phyloP scores from a whole-genome alignment of 208 protist species.

The Endotrypanum monterogeii region DNA sequence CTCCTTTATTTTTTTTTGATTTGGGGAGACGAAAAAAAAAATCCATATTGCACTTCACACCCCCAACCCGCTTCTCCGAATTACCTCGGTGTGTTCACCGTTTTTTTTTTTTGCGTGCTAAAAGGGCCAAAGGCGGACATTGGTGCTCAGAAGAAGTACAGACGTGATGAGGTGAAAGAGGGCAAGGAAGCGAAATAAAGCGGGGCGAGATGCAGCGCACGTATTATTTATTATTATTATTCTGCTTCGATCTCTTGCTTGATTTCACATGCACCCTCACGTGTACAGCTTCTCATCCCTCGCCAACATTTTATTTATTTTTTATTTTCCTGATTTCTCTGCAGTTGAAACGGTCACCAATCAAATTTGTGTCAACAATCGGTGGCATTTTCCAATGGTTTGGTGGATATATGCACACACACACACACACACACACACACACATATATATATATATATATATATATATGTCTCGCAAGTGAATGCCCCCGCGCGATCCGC shows the following conservation, averaged over 20 bases:
- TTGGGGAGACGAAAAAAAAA: no score
- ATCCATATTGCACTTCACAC: no score
- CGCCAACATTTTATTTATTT: background rate
- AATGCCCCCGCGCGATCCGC: no score
- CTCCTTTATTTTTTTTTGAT: background rate
- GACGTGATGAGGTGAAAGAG: background rate
- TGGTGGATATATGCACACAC: background rate
- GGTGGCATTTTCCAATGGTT: background rate
- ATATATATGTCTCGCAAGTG: no score
- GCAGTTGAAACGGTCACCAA: no score
- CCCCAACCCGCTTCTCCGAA: no score
- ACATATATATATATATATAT: background rate
- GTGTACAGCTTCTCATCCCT: background rate
- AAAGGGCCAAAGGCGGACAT: no score
- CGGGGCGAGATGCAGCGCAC: background rate
- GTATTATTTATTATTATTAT: background rate
- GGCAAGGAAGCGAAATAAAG: background rate
- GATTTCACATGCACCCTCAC: conserved; percentile 11
- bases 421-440: background rate
- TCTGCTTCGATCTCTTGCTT: no score
- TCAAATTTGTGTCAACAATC: background rate
- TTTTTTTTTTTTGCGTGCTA: no score
- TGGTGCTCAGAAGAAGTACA: no score
- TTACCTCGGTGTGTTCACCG: no score
- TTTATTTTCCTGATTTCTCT: background rate